Conservation (phyloP, 768 basidiomycete species). For the Dentipellis sp. region DNA sequence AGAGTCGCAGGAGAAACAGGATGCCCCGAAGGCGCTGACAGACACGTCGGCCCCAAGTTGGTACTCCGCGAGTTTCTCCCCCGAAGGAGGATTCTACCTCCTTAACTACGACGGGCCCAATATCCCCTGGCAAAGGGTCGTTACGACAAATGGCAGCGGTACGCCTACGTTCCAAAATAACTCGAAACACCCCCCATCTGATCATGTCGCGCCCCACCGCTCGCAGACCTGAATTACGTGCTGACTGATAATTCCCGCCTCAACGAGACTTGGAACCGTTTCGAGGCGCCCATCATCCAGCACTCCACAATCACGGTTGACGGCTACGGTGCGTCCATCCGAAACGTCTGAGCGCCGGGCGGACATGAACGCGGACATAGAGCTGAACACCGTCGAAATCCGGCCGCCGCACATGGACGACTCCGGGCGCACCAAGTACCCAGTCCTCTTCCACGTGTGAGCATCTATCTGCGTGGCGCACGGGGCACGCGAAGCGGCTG, state of each 20-base stretch:
- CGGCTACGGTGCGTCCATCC: constrained; percentile 47
- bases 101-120: constrained; percentile 73
- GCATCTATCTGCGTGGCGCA: background rate
- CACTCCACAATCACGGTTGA: constrained; percentile 71
- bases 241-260: constrained; percentile 67
- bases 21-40: constrained; percentile 40
- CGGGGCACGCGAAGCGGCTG: background rate
- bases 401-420: constrained; percentile 90
- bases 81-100: constrained; percentile 77
- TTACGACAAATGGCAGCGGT: constrained; percentile 44
- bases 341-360: no score
- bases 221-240: constrained; percentile 49
- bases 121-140: constrained; percentile 80
- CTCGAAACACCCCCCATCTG: background rate
- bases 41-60: constrained; percentile 43
- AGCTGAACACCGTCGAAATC: constrained; percentile 85
- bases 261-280: constrained; percentile 53
- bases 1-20: constrained; percentile 20
- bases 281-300: constrained; percentile 59
- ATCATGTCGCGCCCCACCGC: background rate
- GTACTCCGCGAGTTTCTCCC: constrained; percentile 71
- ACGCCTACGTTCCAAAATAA: constrained; percentile 18
- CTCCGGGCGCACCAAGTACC: constrained; percentile 92
- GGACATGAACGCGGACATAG: constrained; percentile 27
- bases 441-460: constrained; percentile 85